A percentile compares a stretch with the other conserved stretches of the same genome.
phyloP scores from a whole-genome alignment of 2,329 filamentous ascomycete genomes.

The Ophiosphaerella korrae region DNA sequence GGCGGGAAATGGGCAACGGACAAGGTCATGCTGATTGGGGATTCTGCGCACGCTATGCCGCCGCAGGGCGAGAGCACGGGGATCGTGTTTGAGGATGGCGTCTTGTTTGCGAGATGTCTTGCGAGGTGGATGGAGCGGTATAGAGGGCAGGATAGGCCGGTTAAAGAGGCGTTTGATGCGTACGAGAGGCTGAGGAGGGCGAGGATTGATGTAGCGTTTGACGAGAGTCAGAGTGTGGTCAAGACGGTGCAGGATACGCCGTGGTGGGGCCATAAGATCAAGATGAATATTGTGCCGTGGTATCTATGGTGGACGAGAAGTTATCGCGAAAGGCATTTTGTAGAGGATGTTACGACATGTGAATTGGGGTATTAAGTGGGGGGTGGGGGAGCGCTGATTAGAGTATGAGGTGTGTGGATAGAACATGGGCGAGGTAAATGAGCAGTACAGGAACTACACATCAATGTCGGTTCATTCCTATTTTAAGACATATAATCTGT shows the following conservation, averaged over 20 bases:
- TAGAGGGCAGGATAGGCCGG: slow-evolving; percentile 27
- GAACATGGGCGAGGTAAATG: no score
- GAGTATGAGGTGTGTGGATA: no score
- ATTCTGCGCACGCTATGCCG: slow-evolving; percentile 57
- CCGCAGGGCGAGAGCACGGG: slow-evolving; percentile 58
- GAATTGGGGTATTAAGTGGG: slow-evolving; percentile 45
- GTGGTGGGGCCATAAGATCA: slow-evolving; percentile 52
- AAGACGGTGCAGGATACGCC: slow-evolving; percentile 53
- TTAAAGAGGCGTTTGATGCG: slow-evolving; percentile 54
- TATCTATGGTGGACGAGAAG: slow-evolving; percentile 53
- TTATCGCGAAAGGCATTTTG: slow-evolving; percentile 51
- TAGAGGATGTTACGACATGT: slow-evolving; percentile 52
- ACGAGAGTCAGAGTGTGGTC: slow-evolving; percentile 54
- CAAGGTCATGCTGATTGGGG: slow-evolving; percentile 52
- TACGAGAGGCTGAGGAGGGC: slow-evolving; percentile 54
- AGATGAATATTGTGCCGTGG: slow-evolving; percentile 54
- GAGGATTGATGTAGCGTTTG: slow-evolving; percentile 53
- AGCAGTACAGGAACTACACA: no score
- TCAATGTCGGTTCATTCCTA: no score
- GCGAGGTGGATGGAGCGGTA: slow-evolving; percentile 50
- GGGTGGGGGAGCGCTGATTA: no score
- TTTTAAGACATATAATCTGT: no score
- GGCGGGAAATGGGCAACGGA: slow-evolving; percentile 52
- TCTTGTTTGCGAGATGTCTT: slow-evolving; percentile 54
- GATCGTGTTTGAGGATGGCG: slow-evolving; percentile 59